Percentiles rank a stretch among this genome's conserved stretches.
These are phyloP conservation scores for Pythium folliculosum DNA, from an alignment of 352 stramenopile genomes.

Conservation along the genomic window DNA sequence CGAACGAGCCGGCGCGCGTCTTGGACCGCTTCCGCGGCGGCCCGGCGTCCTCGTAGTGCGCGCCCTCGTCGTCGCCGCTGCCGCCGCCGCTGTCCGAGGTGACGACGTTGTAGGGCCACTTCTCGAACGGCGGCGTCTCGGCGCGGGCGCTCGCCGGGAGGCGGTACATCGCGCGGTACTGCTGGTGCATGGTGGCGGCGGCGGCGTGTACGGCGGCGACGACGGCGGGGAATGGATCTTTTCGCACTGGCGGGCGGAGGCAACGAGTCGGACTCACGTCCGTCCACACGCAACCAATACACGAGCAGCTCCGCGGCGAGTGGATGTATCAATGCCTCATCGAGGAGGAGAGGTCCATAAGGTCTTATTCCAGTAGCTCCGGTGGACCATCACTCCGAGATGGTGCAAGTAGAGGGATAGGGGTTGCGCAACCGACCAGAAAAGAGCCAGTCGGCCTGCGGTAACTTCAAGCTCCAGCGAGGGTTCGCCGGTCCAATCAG, in stretches of 20 bases:
- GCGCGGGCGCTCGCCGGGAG: not conserved
- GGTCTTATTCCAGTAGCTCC: not conserved
- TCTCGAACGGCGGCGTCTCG: not conserved
- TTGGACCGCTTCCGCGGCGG: constrained; percentile 3
- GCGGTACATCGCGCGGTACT: constrained; percentile 12
- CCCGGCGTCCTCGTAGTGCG: not conserved
- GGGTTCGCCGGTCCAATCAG: no score
- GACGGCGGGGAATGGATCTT: constrained; percentile 2
- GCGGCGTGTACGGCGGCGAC: not conserved
- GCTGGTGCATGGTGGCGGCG: constrained; percentile 1
- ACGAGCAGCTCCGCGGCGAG: no score
- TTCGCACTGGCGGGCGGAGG: not conserved
- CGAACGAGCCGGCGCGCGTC: constrained; percentile 5
- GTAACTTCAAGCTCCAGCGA: no score
- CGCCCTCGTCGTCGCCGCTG: constrained; percentile 1
- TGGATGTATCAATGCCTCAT: no score
- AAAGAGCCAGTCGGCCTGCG: constrained; percentile 1
- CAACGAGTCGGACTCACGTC: no score
- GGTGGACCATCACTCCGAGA: not conserved
- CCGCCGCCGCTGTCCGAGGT: constrained; percentile 11
- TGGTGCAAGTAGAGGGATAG: not conserved
- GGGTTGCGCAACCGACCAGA: not conserved
- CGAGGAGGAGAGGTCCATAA: no score
- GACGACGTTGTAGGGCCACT: constrained; percentile 8
- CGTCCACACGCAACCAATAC: no score